Conservation (phyloP, 805 yeast genomes). For the Teunomyces tritomae region DNA sequence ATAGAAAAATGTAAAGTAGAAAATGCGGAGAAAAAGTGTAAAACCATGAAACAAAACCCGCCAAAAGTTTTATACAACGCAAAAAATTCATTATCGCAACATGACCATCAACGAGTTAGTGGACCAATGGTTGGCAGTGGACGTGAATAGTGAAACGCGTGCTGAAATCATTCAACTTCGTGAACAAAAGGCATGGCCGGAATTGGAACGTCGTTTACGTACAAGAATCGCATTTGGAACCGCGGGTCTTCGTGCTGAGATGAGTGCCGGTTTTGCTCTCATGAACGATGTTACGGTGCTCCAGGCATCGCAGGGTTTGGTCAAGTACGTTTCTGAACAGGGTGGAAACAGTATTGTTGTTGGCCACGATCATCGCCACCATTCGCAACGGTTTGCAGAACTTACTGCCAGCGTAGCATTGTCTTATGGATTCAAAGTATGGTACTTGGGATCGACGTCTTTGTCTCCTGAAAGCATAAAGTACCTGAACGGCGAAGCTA, state of each 20-base stretch:
- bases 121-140: constrained; percentile 35
- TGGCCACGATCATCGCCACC: constrained; percentile 89
- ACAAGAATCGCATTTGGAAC: constrained; percentile 83
- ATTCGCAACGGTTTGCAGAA: constrained; percentile 77
- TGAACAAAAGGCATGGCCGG: constrained; percentile 32
- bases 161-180: constrained; percentile 52
- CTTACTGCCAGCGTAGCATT: constrained; percentile 76
- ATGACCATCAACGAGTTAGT: constrained; percentile 23
- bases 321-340: constrained; percentile 43
- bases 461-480: constrained; percentile 28
- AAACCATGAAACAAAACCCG: no score
- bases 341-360: constrained; percentile 51
- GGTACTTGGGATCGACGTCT: constrained; percentile 47
- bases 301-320: constrained; percentile 86
- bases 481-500: constrained; percentile 3
- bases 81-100: neutral
- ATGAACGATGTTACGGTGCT: constrained; percentile 87
- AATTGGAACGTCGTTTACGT: constrained; percentile 51
- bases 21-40: neutral
- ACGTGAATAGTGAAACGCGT: constrained; percentile 46
- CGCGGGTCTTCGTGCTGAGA: constrained; percentile 82
- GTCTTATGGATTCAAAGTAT: constrained; percentile 65
- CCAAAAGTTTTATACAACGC: no score
- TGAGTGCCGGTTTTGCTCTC: constrained; percentile 88
- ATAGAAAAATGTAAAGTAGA: neutral